A percentile compares a stretch with the other conserved stretches of the same genome.
Conservation (phyloP, 805 yeast genomes). For the Schizosaccharomyces osmophilus region DNA sequence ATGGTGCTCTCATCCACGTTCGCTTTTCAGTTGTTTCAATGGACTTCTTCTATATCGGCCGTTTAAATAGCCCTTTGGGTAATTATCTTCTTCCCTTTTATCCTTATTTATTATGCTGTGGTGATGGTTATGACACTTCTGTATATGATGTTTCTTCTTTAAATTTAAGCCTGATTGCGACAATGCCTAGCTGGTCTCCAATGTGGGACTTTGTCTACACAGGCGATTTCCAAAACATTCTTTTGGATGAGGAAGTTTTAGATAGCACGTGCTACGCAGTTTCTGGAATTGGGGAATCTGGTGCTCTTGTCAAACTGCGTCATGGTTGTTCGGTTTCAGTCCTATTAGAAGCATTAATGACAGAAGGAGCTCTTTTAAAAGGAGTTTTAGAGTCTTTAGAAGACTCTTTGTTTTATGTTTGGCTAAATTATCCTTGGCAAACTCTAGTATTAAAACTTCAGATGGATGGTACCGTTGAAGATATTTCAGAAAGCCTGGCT, state of each 20-base stretch:
- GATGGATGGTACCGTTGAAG: not conserved
- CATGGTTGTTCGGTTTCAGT: not conserved
- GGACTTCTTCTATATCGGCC: not conserved
- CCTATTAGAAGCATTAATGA: not conserved
- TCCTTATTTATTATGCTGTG: not conserved
- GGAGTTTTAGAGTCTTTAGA: not conserved
- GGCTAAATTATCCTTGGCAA: constrained; percentile 1
- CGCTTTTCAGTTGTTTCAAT: not conserved
- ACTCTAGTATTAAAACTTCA: not conserved
- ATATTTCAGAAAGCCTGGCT: not conserved
- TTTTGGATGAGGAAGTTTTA: not conserved
- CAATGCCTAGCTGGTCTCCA: not conserved
- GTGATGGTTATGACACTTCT: not conserved
- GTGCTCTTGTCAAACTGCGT: not conserved
- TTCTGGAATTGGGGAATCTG: not conserved
- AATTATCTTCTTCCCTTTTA: not conserved
- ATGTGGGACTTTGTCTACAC: not conserved
- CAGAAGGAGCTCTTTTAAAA: not conserved
- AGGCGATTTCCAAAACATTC: not conserved
- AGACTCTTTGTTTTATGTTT: not conserved
- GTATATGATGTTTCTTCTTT: not conserved
- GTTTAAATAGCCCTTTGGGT: not conserved
- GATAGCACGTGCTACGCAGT: not conserved
- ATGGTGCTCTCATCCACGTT: not conserved
- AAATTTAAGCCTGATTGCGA: not conserved